Percentiles rank a stretch among this genome's conserved stretches.
Evolutionary conservation across 345 rosid species (phyloP).

Genomic region (Tarenaya hassleriana): DNA sequence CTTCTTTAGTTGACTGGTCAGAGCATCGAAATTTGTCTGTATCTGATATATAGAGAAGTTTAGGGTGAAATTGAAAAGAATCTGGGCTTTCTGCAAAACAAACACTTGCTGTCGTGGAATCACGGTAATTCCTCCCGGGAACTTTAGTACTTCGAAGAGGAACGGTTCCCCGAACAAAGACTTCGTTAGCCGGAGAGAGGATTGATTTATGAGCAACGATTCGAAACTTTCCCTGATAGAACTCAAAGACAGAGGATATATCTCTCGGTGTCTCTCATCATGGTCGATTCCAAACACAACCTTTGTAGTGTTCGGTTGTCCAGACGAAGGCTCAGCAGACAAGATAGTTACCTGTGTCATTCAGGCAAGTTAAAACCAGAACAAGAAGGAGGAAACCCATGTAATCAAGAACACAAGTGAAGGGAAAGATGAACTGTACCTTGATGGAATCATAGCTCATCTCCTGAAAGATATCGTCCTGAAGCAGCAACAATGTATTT

Average conservation of each 20-base stretch:
- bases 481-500: constrained; percentile 51
- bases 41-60: constrained; percentile 63
- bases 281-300: constrained; percentile 85
- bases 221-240: constrained; percentile 52
- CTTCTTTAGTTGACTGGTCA: constrained; percentile 58
- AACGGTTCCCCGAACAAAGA: constrained; percentile 68
- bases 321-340: constrained; percentile 43
- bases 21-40: constrained; percentile 52
- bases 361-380: constrained; percentile 20
- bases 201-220: constrained; percentile 42
- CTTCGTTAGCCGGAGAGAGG: constrained; percentile 49
- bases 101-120: constrained; percentile 65
- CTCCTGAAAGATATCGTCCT: constrained; percentile 63
- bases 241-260: constrained; percentile 52
- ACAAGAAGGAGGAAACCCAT: neutral
- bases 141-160: constrained; percentile 65
- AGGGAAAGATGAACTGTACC: constrained; percentile 31
- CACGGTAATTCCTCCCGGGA: constrained; percentile 70
- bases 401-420: neutral
- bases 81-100: constrained; percentile 74
- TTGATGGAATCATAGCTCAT: constrained; percentile 49
- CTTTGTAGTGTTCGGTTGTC: constrained; percentile 47
- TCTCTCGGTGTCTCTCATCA: constrained; percentile 38
- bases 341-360: constrained; percentile 59
- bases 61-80: constrained; percentile 78